Base-by-base conservation (phyloP, 75 land plant genomes). In the Sequoia sempervirens region DNA sequence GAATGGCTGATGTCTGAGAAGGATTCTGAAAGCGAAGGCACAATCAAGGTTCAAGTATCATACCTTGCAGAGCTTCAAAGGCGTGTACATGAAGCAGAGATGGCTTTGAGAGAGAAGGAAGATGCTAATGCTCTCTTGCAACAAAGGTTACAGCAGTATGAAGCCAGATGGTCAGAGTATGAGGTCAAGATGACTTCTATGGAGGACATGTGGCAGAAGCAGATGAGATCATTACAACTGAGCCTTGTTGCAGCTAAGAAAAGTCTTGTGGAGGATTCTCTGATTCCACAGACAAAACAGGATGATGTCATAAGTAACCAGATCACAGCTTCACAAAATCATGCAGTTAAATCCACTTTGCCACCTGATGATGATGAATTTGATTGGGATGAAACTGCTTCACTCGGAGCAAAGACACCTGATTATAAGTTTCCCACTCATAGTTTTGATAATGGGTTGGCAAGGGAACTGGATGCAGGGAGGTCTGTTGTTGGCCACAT, bases 131-230 rank as follows among this genome's bases (percentile, higher is more conserved):
- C 68, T 28, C 56, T 87, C 6, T 78, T 97, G 85, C 86, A 82
- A 30, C 90, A 91, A 70, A 85, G 88, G 72, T 85, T 97, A 34
- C 90, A 90, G 28, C 94, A 95, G 32, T 92, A 84, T 84, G 93
- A 95, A 87, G 79, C 84, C 5, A 89, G 93, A 81, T 94, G 97
- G 97, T 85, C 87, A 23, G 95, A 92, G 52, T 92, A 93, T 78
- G 97, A 97, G 82, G 84, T 84, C 20, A 97, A 91, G 83, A 94
- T 93, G 92, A 90, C 85, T 76, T 89, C 95, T 0, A 92, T 97
- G 97, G 99, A 95, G 87, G 94, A 91, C 68, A 87, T 88, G 83
- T 95, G 99, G 99, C 92, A 94, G 80, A 95, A 92, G 84, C 96
- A 93, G 81, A 89, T 93, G 89, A 61, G 85, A 26, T 87, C 88